Evolutionary conservation across 352 stramenopile species (phyloP), one percentile per base, ranked within the genome.

Genomic region (Pythium angustatum): DNA sequence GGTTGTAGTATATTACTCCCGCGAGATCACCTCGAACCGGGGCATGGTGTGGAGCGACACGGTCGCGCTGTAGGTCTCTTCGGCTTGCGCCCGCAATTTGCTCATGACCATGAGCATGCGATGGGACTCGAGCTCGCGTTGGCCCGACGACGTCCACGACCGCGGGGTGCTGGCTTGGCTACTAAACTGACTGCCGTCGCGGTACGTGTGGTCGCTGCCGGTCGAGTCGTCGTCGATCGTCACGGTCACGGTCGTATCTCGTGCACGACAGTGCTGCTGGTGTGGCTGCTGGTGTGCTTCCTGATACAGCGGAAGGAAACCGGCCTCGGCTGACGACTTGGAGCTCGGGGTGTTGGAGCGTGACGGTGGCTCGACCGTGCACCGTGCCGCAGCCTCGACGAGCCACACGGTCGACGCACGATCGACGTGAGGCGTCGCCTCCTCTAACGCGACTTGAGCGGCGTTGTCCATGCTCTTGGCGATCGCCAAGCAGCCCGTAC

Each of bases 31-130:
- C n/a, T n/a, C n/a, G n/a, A n/a, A n/a, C n/a, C n/a, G n/a, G n/a
- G n/a, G n/a, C n/a, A n/a, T n/a, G n/a, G n/a, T n/a, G n/a, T n/a
- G n/a, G n/a, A 44, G 19, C 38, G 38, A 31, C 48, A 40, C 41
- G 26, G 48, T 55, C 11, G 30, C 30, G 28, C 21, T 19, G 48
- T 55, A 55, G 17, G 48, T 55, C 15, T 41, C 17, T 30, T 55
- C 48, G 15, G 48, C 48, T 19, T 55, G 48, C 27, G 41, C 21
- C 11, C 48, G 28, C 3, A 55, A n/a, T 17, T 38, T 31, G 28
- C 31, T 55, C 48, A 55, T 55, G 17, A 40, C 10, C 26, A 17
- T 27, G 17, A 55, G 24, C 17, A 55, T 30, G 4, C 17, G 48
- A 15, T 55, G 26, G 48, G 27, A n/a, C 26, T 30, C 17, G 48